Evolutionary conservation across 805 yeast species (phyloP).

Genomic region (Wickerhamomyces mucosus): DNA sequence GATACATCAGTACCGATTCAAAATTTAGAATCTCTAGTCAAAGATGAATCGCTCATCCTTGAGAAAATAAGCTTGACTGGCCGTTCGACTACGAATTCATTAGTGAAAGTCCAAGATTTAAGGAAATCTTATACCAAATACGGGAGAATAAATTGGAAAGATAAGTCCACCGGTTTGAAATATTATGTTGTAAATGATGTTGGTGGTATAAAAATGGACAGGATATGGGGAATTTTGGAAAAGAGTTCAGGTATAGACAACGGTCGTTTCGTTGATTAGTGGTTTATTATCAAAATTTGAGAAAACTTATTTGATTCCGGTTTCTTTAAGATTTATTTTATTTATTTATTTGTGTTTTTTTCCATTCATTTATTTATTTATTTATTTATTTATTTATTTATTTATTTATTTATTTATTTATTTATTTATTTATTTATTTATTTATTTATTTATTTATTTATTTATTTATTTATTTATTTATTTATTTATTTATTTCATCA

Average conservation of each 20-base stretch:
- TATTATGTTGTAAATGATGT: slow-evolving; percentile 62
- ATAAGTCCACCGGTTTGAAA: slow-evolving; percentile 12
- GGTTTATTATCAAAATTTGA: too few relatives aligned
- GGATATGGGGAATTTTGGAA: slow-evolving; percentile 80
- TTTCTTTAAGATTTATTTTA: too few relatives aligned
- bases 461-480: too few relatives aligned
- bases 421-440: too few relatives aligned
- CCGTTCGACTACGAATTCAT: slow-evolving; percentile 49
- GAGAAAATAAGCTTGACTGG: slow-evolving; percentile 67
- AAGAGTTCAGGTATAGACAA: slow-evolving; percentile 23
- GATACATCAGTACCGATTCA: slow-evolving; percentile 45
- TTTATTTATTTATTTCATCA: too few relatives aligned
- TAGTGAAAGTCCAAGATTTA: slow-evolving; percentile 43
- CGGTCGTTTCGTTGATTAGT: slow-evolving; percentile 5
- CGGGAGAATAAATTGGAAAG: slow-evolving; percentile 42
- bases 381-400: too few relatives aligned
- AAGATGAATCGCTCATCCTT: slow-evolving; percentile 55
- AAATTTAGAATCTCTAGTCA: slow-evolving; percentile 48
- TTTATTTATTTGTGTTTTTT: too few relatives aligned
- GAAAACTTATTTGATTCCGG: too few relatives aligned
- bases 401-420: too few relatives aligned
- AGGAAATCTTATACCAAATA: slow-evolving; percentile 29
- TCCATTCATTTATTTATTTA: too few relatives aligned
- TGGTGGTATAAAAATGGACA: slow-evolving; percentile 78
- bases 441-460: too few relatives aligned